A percentile compares a stretch with the other conserved stretches of the same genome.
Evolutionary conservation across 371 early-diverging fungal species (phyloP).

Genomic region (Lichtheimia ornata): DNA sequence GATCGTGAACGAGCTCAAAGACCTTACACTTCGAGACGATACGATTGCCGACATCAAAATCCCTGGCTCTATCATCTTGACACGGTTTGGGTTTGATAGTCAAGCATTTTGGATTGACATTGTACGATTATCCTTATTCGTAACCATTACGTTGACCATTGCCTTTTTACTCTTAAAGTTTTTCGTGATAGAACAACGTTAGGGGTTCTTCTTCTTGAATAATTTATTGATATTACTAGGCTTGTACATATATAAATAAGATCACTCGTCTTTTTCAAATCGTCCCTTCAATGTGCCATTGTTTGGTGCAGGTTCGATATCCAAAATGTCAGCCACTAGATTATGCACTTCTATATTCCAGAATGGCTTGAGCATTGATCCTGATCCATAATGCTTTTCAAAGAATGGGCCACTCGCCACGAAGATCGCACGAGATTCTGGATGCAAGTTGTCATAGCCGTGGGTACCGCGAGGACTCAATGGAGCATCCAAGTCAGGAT

Average conservation of each 20-base stretch:
- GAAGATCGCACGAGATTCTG: conserved; percentile 89
- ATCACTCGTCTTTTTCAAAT: too few species aligned
- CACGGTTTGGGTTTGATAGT: conserved; percentile 49
- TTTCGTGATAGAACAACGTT: conserved; percentile 45
- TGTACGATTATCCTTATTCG: conserved; percentile 25
- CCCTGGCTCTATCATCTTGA: conserved; percentile 47
- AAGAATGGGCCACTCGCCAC: conserved; percentile 82
- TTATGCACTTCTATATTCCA: conserved; percentile 47
- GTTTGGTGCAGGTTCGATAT: conserved; percentile 38
- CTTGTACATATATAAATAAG: too few species aligned
- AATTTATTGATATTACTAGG: too few species aligned
- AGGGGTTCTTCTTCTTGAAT: too few species aligned
- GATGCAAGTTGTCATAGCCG: conserved; percentile 82
- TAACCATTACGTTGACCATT: conserved; percentile 23
- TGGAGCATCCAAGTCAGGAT: conserved; percentile 21
- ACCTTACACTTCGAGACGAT: conserved; percentile 45
- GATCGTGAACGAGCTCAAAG: conserved; percentile 71
- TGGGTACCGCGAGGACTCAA: conserved; percentile 69
- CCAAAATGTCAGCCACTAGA: conserved; percentile 40
- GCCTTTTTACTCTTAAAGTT: conserved; percentile 45
- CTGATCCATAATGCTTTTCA: conserved; percentile 12
- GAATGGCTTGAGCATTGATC: conserved; percentile 28
- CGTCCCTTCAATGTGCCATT: conserved; percentile 42
- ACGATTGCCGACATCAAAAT: conserved; percentile 55
- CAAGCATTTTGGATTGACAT: conserved; percentile 52